phyloP scores from a whole-genome alignment of 1,139 yeast species.

The Wickerhamomyces sp. region DNA sequence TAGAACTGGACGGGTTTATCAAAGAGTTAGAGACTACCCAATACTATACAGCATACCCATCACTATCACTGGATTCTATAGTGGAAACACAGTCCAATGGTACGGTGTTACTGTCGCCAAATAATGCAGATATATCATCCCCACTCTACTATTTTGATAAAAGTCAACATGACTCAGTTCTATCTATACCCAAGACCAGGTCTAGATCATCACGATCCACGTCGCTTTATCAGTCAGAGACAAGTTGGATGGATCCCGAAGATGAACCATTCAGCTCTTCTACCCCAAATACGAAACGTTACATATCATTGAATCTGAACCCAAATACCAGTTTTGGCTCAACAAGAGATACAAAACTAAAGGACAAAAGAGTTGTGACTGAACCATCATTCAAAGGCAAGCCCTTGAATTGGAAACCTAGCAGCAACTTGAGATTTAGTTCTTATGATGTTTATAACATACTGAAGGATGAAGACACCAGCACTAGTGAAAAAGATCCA shows the following conservation, averaged over 20 bases:
- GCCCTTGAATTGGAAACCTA: slow-evolving; percentile 1
- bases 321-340: slow-evolving; percentile 10
- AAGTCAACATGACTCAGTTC: neutral
- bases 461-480: slow-evolving; percentile 10
- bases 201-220: slow-evolving; percentile 18
- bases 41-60: slow-evolving; percentile 16
- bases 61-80: slow-evolving; percentile 3
- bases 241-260: slow-evolving; percentile 28
- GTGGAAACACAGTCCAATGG: slow-evolving; percentile 8
- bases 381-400: slow-evolving; percentile 5
- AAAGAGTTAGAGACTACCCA: slow-evolving; percentile 22
- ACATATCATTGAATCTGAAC: slow-evolving; percentile 18
- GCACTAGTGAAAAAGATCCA: neutral
- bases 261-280: slow-evolving; percentile 16
- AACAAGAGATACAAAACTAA: neutral
- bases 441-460: slow-evolving; percentile 22
- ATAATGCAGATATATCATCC: slow-evolving; percentile 5
- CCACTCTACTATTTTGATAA: slow-evolving; percentile 1
- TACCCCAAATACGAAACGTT: slow-evolving; percentile 18
- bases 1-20: slow-evolving; percentile 49
- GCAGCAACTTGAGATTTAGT: slow-evolving; percentile 11
- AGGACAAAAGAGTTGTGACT: neutral
- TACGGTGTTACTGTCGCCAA: slow-evolving; percentile 2
- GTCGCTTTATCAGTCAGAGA: slow-evolving; percentile 22
- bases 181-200: slow-evolving; percentile 3